These are phyloP conservation scores for Teunomyces pallodes DNA, from an alignment of 805 yeast species.

Conservation along the genomic window DNA sequence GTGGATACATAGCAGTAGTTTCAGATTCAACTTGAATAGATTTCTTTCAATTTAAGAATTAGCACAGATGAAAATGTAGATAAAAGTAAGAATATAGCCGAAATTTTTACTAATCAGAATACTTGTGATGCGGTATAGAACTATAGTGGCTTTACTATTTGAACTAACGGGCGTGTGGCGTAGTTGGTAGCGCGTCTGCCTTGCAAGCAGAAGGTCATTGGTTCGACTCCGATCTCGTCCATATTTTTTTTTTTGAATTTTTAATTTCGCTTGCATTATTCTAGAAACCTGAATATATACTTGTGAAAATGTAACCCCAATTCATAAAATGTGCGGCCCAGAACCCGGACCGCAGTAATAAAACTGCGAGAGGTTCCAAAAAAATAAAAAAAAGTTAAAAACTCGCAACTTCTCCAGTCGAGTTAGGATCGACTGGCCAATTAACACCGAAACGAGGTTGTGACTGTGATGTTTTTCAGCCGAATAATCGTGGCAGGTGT, in stretches of 20 bases:
- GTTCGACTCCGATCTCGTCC: conserved; percentile 81
- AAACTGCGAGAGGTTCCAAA: background rate
- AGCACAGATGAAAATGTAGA: background rate
- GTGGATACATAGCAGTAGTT: background rate
- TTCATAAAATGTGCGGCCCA: background rate
- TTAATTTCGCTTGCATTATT: no score
- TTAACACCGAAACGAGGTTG: background rate
- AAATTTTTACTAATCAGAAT: no score
- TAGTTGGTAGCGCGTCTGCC: conserved; percentile 82
- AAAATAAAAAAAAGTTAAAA: background rate
- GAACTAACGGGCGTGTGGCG: conserved; percentile 66
- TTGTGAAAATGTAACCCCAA: no score
- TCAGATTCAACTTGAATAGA: background rate
- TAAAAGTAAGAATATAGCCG: no score
- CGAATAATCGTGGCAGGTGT: background rate
- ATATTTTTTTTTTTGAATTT: conserved; percentile 21
- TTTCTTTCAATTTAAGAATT: background rate
- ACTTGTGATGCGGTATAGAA: no score
- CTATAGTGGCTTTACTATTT: no score
- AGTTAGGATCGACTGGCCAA: background rate
- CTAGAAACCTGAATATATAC: background rate
- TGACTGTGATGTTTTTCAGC: background rate
- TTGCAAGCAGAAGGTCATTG: conserved; percentile 77
- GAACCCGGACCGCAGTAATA: background rate
- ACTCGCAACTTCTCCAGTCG: background rate